Percentiles rank a stretch among this genome's conserved stretches.
phyloP scores from a whole-genome alignment of 768 basidiomycete genomes.

The Crepidotus variabilis region DNA sequence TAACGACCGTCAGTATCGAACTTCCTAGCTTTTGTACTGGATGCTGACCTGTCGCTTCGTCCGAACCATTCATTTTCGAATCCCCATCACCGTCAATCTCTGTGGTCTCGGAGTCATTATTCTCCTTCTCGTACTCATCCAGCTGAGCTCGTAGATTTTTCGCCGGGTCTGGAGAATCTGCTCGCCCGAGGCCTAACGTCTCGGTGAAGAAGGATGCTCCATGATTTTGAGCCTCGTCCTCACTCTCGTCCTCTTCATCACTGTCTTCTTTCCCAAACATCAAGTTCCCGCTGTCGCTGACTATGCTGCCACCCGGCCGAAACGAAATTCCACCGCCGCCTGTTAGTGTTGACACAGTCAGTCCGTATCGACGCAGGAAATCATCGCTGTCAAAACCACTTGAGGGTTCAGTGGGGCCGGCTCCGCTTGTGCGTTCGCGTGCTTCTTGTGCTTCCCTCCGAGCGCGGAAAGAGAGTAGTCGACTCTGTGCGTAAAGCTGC shows the following conservation, averaged over 20 bases:
- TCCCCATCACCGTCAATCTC: constrained; percentile 38
- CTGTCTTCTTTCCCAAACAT: constrained; percentile 68
- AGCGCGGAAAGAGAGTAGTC: constrained; percentile 60
- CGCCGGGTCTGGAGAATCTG: constrained; percentile 48
- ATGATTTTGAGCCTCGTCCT: constrained; percentile 32
- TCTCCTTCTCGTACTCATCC: constrained; percentile 58
- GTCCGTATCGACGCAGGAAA: constrained; percentile 23
- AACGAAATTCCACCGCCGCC: constrained; percentile 65
- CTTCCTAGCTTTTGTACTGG: not conserved
- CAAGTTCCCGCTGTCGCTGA: constrained; percentile 44
- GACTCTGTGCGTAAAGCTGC: constrained; percentile 67
- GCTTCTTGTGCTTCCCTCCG: constrained; percentile 56
- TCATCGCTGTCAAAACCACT: constrained; percentile 20
- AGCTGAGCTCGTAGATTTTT: constrained; percentile 56
- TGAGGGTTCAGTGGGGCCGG: constrained; percentile 27
- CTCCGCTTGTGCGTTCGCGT: constrained; percentile 30
- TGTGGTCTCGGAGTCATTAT: constrained; percentile 29
- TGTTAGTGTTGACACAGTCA: constrained; percentile 21
- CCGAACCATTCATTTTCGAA: constrained; percentile 19
- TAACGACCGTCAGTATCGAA: not conserved
- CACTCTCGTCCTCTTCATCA: constrained; percentile 53
- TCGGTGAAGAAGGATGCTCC: constrained; percentile 47
- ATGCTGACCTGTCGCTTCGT: constrained; percentile 3
- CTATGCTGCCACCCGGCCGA: constrained; percentile 48
- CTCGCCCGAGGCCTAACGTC: constrained; percentile 38